Evolutionary conservation across 169 alveolate species (phyloP).

Genomic region (Plasmodium ovale): DNA sequence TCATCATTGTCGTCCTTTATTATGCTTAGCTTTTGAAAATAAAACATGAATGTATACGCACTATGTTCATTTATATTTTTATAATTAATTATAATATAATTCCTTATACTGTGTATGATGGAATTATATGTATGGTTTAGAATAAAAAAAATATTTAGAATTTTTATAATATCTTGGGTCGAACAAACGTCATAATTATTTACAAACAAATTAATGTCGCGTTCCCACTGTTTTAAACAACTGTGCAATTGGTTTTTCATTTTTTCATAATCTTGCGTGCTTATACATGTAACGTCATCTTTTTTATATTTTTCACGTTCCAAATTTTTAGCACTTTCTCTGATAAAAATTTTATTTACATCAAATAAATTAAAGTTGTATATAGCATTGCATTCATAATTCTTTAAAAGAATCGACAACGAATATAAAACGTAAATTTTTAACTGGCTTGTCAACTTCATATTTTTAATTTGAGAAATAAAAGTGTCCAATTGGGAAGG

Average conservation of each 20-base stretch:
- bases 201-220: slow-evolving; percentile 43
- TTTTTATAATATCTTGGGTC: slow-evolving; percentile 59
- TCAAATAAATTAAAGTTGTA: slow-evolving; percentile 43
- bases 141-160: slow-evolving; percentile 40
- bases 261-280: neutral
- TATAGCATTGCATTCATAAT: slow-evolving; percentile 47
- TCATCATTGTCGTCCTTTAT: slow-evolving; percentile 70
- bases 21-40: slow-evolving; percentile 54
- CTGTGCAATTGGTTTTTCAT: slow-evolving; percentile 26
- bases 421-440: slow-evolving; percentile 70
- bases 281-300: slow-evolving; percentile 1
- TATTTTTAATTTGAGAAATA: slow-evolving; percentile 31
- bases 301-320: slow-evolving; percentile 4
- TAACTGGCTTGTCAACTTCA: slow-evolving; percentile 34
- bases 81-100: slow-evolving; percentile 51
- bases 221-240: slow-evolving; percentile 58
- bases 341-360: slow-evolving; percentile 48
- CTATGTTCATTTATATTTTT: slow-evolving; percentile 67
- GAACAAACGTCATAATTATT: slow-evolving; percentile 40
- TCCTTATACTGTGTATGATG: slow-evolving; percentile 30
- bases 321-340: slow-evolving; percentile 9
- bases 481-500: slow-evolving; percentile 23
- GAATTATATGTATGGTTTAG: slow-evolving; percentile 19
- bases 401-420: slow-evolving; percentile 58
- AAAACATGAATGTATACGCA: slow-evolving; percentile 46